Evolutionary conservation across 2,329 filamentous ascomycete species (phyloP).

Genomic region (Pyrenochaeta sp.): DNA sequence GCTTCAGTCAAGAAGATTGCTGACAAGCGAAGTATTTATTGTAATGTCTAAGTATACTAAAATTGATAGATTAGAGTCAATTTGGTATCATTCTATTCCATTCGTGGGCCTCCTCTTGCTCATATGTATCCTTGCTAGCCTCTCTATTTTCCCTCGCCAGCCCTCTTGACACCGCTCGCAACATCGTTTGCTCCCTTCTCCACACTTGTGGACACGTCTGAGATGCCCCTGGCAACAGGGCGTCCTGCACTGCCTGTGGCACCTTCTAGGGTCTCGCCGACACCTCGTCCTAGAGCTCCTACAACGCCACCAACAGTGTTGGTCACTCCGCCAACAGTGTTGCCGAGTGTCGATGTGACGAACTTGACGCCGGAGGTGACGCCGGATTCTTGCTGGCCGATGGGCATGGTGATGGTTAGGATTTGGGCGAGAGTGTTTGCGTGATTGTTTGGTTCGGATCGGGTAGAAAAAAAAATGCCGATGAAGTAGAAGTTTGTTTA

Average conservation of each 20-base stretch:
- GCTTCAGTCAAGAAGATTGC: too few relatives aligned
- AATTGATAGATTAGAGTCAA: neutral
- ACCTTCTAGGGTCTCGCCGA: conserved; percentile 57
- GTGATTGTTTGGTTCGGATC: conserved; percentile 6
- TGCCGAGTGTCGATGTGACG: conserved; percentile 64
- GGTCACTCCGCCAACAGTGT: conserved; percentile 62
- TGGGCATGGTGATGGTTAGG: conserved; percentile 38
- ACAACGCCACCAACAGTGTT: conserved; percentile 64
- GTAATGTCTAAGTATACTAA: too few relatives aligned
- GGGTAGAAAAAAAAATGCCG: neutral
- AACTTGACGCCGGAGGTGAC: conserved; percentile 63
- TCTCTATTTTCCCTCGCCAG: conserved; percentile 55
- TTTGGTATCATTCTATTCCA: neutral
- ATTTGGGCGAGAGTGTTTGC: neutral
- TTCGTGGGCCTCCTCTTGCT: neutral
- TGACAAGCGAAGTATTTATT: too few relatives aligned
- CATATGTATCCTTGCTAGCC: neutral
- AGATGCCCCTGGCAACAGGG: conserved; percentile 53
- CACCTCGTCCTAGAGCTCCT: conserved; percentile 55
- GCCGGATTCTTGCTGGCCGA: conserved; percentile 53
- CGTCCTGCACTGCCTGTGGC: conserved; percentile 55
- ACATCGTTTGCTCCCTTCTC: conserved; percentile 54
- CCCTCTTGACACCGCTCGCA: conserved; percentile 57
- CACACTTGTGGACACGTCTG: conserved; percentile 55
- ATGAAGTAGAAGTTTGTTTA: conserved; percentile 8